Evolutionary conservation across 1,139 yeast species (phyloP).

Genomic region (Pneumocystis oryctolagi): DNA sequence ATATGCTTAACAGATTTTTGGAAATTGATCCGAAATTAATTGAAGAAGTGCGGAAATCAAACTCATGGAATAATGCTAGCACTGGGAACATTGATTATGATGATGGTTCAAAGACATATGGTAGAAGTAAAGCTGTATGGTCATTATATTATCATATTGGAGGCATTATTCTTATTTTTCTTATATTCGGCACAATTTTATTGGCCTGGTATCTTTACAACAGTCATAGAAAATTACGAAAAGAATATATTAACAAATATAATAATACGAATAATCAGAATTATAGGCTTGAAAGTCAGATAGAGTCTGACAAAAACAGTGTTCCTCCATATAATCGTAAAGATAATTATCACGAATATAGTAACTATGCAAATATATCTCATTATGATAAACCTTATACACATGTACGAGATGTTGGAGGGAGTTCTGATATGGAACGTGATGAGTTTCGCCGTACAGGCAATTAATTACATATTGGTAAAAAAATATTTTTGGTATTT

Average conservation of each 20-base stretch:
- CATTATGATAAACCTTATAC: neutral
- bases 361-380: neutral
- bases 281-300: neutral
- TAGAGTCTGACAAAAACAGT: neutral
- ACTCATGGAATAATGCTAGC: neutral
- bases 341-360: neutral
- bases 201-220: neutral
- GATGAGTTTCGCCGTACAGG: too few relatives aligned
- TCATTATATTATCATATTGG: neutral
- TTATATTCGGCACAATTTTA: neutral
- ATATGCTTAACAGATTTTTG: conserved; percentile 32
- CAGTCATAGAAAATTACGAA: neutral
- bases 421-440: too few relatives aligned
- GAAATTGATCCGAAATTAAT: conserved; percentile 16
- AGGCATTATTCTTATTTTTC: neutral
- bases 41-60: neutral
- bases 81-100: neutral
- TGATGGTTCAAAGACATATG: neutral
- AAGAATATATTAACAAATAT: neutral
- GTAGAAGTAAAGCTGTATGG: neutral
- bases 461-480: too few relatives aligned
- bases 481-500: too few relatives aligned
- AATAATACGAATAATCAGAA: neutral
- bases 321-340: neutral
- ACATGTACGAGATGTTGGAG: neutral